Percentiles rank a stretch among this genome's conserved stretches.
Evolutionary conservation across 2,329 filamentous ascomycete genomes (phyloP).

Genomic region (Aspergillus sp.): DNA sequence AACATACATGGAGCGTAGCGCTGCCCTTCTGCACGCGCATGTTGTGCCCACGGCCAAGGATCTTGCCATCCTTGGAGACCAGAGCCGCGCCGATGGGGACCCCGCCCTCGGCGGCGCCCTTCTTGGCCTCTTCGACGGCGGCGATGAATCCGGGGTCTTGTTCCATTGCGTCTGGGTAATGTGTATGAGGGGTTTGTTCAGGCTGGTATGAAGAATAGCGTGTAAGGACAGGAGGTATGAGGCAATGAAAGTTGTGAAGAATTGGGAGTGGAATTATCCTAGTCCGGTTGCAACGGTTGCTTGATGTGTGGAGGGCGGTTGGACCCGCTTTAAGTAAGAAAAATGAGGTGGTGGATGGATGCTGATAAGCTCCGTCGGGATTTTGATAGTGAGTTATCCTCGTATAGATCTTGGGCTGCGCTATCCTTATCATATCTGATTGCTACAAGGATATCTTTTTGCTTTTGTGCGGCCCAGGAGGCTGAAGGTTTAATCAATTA

Average conservation of each 20-base stretch:
- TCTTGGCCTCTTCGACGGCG: slow-evolving; percentile 57
- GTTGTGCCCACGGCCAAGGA: slow-evolving; percentile 71
- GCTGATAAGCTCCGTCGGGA: too few relatives aligned
- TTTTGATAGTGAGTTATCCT: too few relatives aligned
- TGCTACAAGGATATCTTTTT: too few relatives aligned
- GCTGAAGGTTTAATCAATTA: too few relatives aligned
- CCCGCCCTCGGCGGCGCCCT: slow-evolving; percentile 55
- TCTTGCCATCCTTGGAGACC: slow-evolving; percentile 65
- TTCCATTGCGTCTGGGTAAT: slow-evolving; percentile 24
- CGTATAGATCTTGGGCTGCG: too few relatives aligned
- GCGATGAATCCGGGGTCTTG: slow-evolving; percentile 54
- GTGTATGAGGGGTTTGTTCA: neutral
- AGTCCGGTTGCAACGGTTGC: too few relatives aligned
- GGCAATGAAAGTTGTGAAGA: neutral
- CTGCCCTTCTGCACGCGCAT: slow-evolving; percentile 71
- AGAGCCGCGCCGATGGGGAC: slow-evolving; percentile 61
- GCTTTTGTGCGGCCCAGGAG: too few relatives aligned
- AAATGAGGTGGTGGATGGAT: too few relatives aligned
- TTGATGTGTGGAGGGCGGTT: too few relatives aligned
- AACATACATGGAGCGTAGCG: slow-evolving; percentile 66
- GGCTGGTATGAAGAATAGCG: neutral
- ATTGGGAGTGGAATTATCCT: too few relatives aligned
- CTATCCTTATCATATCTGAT: too few relatives aligned
- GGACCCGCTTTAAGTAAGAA: too few relatives aligned
- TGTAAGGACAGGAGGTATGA: neutral